phyloP scores from a whole-genome alignment of 495 filamentous ascomycete genomes.

The Penicillium crystallinum region DNA sequence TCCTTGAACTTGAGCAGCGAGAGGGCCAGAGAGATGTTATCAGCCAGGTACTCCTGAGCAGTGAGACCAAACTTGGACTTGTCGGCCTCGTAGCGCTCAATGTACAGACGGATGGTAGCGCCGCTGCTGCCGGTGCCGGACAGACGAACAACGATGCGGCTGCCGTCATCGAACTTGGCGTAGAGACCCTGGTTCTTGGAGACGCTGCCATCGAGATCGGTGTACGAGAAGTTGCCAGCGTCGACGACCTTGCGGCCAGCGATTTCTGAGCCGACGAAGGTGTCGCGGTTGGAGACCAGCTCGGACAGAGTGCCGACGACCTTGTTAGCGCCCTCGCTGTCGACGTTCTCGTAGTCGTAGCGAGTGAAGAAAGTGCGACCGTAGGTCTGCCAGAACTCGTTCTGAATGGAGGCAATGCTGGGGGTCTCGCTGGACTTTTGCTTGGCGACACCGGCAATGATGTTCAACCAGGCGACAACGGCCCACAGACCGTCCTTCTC shows the following conservation, averaged over 20 bases:
- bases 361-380: slow-evolving; percentile 98
- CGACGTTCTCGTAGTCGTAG: slow-evolving; percentile 95
- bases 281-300: slow-evolving; percentile 60
- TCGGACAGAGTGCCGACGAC: slow-evolving; percentile 71
- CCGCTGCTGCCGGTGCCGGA: slow-evolving; percentile 93
- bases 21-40: slow-evolving; percentile 78
- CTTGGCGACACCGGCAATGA: slow-evolving; percentile 91
- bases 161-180: slow-evolving; percentile 90
- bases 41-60: slow-evolving; percentile 91
- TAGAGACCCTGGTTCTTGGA: slow-evolving; percentile 94
- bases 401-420: slow-evolving; percentile 90
- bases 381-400: slow-evolving; percentile 95
- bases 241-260: slow-evolving; percentile 77
- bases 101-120: slow-evolving; percentile 92
- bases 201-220: slow-evolving; percentile 91
- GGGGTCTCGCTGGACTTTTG: slow-evolving; percentile 66
- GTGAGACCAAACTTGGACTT: slow-evolving; percentile 64
- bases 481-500: slow-evolving; percentile 99
- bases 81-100: slow-evolving; percentile 86
- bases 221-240: slow-evolving; percentile 95
- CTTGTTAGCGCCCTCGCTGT: slow-evolving; percentile 83
- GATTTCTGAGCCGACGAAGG: slow-evolving; percentile 79
- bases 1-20: slow-evolving; percentile 85
- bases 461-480: slow-evolving; percentile 95
- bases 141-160: slow-evolving; percentile 86